Evolutionary conservation across 371 early-diverging fungal genomes (phyloP), one percentile per base, ranked within the genome.

Genomic region (Blakeslea trispora): DNA sequence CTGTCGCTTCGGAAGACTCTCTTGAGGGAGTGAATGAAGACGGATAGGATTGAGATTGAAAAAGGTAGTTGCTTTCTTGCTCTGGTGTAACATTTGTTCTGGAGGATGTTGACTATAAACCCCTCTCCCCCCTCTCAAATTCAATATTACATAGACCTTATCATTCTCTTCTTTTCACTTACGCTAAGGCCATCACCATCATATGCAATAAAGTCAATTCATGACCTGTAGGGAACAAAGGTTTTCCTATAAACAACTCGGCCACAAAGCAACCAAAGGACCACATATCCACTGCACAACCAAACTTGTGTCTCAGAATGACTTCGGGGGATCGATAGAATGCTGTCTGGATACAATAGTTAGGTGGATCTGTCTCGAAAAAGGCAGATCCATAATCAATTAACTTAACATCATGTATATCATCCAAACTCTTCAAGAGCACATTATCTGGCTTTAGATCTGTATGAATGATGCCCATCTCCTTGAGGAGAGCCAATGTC

Each of bases 371-470:
- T 53, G 88, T 83, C 59, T 90, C 91, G 53, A 90, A 85, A 57
- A 94, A 93, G 0, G 99, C 96, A 1, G 94, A 93, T 19, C 99
- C 98, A 81, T 96, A 98, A 82, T 99, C 99, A 53, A 98, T 96
- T 14, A 99, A 90, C 69, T 99, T 99, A 66, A 99, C 85, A 17
- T 84, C 81, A 1, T 95, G 89, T 21, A 85, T 81, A 59, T 91
- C 84, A 45, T 89, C 76, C 32, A 87, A 81, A 31, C 54, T 46
- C 63, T 89, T 89, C n/a, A 98, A 74, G 51, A 99, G 53, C 35
- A 98, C 93, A 68, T 98, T 98, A 67, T 96, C 99, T 1, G 99
- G 99, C 74, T 99, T 99, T 48, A 99, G 80, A 73, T 99, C 99
- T 53, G 98, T 94, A 69, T 99, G 99, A 46, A 97, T 96, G 49